phyloP scores from a whole-genome alignment of 106 monocot genomes.

The Dendrobium officinale region DNA sequence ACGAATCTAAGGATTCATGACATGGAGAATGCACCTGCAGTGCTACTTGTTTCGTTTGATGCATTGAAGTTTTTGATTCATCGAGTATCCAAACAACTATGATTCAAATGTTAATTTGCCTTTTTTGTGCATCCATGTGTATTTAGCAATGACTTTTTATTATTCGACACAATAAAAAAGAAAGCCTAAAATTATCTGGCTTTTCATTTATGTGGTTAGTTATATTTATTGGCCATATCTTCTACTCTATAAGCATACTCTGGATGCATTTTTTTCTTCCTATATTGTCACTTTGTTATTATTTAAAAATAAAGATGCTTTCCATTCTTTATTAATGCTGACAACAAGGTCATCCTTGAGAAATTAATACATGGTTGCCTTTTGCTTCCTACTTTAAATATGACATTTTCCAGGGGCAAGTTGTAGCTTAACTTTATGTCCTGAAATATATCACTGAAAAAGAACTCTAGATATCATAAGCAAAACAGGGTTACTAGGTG shows the following conservation, averaged over 20 bases:
- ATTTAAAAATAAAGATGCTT: not conserved
- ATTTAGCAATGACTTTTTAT: not conserved
- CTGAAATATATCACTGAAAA: not conserved
- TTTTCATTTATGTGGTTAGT: not conserved
- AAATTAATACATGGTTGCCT: not conserved
- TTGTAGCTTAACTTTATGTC: conserved; percentile 3
- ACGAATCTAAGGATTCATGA: not conserved
- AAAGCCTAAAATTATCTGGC: not conserved
- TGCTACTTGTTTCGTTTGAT: not conserved
- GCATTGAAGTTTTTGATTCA: not conserved
- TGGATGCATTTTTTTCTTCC: not conserved
- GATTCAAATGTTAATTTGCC: not conserved
- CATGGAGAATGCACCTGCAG: not conserved
- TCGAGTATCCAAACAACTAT: not conserved
- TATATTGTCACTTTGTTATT: not conserved
- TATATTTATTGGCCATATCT: not conserved
- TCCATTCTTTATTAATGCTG: not conserved
- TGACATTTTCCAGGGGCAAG: not conserved
- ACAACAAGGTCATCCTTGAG: not conserved
- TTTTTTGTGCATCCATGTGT: not conserved
- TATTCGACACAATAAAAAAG: not conserved
- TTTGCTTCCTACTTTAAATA: not conserved
- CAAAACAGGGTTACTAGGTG: not conserved
- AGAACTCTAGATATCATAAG: not conserved
- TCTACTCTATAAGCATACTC: not conserved